A percentile compares a stretch with the other conserved stretches of the same genome.
phyloP scores from a whole-genome alignment of 2,329 filamentous ascomycete genomes.

The Curvularia hawaiiensis region DNA sequence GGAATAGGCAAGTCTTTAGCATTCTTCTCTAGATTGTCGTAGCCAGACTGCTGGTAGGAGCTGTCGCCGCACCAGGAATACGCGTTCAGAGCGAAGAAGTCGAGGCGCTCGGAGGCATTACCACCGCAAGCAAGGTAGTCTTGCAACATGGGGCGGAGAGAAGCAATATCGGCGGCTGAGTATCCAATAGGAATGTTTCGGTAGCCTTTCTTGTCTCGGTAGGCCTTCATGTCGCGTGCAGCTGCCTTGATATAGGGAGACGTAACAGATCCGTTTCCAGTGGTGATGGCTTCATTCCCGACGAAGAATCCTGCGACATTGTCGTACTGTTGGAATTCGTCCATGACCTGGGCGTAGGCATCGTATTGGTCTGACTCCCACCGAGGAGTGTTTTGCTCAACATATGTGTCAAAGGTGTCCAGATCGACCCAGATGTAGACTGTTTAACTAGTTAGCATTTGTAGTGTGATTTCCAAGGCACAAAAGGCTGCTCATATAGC shows the following conservation, averaged over 20 bases:
- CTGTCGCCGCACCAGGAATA: slow-evolving; percentile 66
- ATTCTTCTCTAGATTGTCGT: slow-evolving; percentile 69
- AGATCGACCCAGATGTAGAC: slow-evolving; percentile 87
- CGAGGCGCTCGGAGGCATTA: slow-evolving; percentile 69
- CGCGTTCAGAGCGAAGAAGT: slow-evolving; percentile 86
- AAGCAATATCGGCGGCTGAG: slow-evolving; percentile 81
- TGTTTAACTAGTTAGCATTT: slow-evolving; percentile 49
- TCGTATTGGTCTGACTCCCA: slow-evolving; percentile 77
- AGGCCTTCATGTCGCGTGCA: slow-evolving; percentile 79
- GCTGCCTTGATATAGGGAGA: slow-evolving; percentile 86
- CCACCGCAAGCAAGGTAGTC: slow-evolving; percentile 80
- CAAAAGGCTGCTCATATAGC: neutral
- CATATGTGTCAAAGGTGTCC: slow-evolving; percentile 70
- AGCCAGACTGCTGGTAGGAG: slow-evolving; percentile 68
- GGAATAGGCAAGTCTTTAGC: slow-evolving; percentile 72
- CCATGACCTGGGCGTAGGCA: slow-evolving; percentile 73
- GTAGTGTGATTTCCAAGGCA: neutral
- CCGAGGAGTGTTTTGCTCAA: slow-evolving; percentile 65
- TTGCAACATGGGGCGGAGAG: slow-evolving; percentile 67
- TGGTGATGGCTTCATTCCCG: slow-evolving; percentile 79
- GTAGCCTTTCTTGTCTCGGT: slow-evolving; percentile 76
- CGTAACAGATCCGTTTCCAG: slow-evolving; percentile 60
- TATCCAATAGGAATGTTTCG: slow-evolving; percentile 85
- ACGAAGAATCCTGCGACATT: slow-evolving; percentile 80
- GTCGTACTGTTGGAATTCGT: slow-evolving; percentile 76